These are phyloP conservation scores for Lichtheimia hyalospora DNA, from an alignment of 371 early-diverging fungal species.

Conservation along the genomic window DNA sequence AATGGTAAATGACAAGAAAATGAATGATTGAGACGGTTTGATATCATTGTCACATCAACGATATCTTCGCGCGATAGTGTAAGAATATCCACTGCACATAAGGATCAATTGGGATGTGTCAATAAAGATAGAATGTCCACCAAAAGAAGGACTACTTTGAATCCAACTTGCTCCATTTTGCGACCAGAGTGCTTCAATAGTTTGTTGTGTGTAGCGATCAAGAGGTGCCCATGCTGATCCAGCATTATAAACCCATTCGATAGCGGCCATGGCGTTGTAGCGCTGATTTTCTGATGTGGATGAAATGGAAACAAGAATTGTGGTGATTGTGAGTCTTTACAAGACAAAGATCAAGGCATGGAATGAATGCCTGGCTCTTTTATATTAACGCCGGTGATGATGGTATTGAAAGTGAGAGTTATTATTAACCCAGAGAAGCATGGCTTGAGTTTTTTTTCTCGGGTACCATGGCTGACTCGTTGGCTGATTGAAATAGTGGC, in stretches of 20 bases:
- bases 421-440: too few relatives aligned
- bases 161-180: slow-evolving; percentile 21
- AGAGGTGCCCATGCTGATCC: slow-evolving; percentile 19
- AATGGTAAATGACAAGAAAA: too few relatives aligned
- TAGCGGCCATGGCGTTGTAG: background rate
- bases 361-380: too few relatives aligned
- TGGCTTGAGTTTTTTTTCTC: too few relatives aligned
- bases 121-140: slow-evolving; percentile 15
- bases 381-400: too few relatives aligned
- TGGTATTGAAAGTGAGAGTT: too few relatives aligned
- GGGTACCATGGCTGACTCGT: too few relatives aligned
- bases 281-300: background rate
- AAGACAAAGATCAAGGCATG: too few relatives aligned
- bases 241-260: slow-evolving; percentile 25
- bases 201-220: slow-evolving; percentile 15
- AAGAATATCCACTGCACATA: slow-evolving; percentile 17
- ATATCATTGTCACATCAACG: too few relatives aligned
- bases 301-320: too few relatives aligned
- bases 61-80: slow-evolving; percentile 19
- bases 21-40: background rate
- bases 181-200: slow-evolving; percentile 21
- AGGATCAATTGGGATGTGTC: slow-evolving; percentile 19
- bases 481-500: too few relatives aligned
- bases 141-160: slow-evolving; percentile 21
- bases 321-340: too few relatives aligned